Conservation (phyloP, 2,329 filamentous ascomycete genomes). For the Fusarium avenaceum region DNA sequence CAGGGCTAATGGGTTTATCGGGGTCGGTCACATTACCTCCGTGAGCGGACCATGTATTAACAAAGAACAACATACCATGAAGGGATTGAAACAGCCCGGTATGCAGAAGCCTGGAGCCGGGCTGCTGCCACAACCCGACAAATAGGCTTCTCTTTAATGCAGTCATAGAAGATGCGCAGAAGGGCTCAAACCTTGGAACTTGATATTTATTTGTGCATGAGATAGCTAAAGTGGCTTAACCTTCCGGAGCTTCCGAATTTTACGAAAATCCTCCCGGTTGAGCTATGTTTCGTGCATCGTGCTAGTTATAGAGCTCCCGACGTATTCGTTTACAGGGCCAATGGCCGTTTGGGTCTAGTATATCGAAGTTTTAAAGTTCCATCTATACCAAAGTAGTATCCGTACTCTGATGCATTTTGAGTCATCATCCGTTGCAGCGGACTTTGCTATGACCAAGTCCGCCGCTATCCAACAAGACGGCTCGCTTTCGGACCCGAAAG, state of each 20-base stretch:
- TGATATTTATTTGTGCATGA: constrained; percentile 2
- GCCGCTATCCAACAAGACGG: constrained; percentile 23
- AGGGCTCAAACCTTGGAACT: constrained; percentile 1
- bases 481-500: constrained; percentile 27
- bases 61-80: too few relatives aligned
- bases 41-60: not conserved
- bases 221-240: constrained; percentile 24
- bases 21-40: constrained; percentile 1
- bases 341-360: constrained; percentile 10
- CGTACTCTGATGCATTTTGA: constrained; percentile 3
- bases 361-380: not conserved
- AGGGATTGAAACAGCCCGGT: not conserved
- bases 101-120: not conserved
- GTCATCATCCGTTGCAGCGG: constrained; percentile 28
- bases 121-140: not conserved
- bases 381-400: not conserved
- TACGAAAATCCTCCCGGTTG: constrained; percentile 11
- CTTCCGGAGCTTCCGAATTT: constrained; percentile 36
- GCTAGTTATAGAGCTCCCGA: not conserved
- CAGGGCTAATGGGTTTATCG: constrained; percentile 5
- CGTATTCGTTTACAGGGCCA: constrained; percentile 1
- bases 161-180: constrained; percentile 7
- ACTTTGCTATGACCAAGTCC: constrained; percentile 33
- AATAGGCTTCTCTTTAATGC: not conserved
- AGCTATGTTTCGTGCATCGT: not conserved